Conservation (phyloP, 805 yeast genomes). For the Ogataea saltuana region DNA sequence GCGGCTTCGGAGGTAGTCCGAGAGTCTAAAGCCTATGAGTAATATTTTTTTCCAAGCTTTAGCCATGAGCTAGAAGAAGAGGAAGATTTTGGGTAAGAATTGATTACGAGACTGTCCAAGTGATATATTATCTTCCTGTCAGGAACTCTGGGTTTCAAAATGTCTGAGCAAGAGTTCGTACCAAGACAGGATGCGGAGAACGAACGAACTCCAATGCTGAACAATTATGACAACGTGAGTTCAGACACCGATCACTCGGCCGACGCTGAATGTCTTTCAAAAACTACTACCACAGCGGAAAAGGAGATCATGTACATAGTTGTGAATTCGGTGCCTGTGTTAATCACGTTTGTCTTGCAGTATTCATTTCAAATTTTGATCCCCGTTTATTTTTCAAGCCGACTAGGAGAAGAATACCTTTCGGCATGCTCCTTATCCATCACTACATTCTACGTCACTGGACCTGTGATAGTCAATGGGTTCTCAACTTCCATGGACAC, state of each 20-base stretch:
- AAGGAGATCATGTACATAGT: conserved; percentile 31
- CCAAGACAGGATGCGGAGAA: too few relatives aligned
- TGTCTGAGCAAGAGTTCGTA: too few relatives aligned
- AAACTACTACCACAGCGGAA: conserved; percentile 16
- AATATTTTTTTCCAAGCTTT: too few relatives aligned
- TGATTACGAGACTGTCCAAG: too few relatives aligned
- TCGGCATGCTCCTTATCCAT: conserved; percentile 73
- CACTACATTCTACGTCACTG: conserved; percentile 74
- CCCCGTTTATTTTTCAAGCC: conserved; percentile 69
- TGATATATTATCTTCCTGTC: too few relatives aligned
- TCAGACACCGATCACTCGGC: background rate
- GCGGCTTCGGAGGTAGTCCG: too few relatives aligned
- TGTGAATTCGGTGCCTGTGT: conserved; percentile 52
- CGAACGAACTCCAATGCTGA: background rate
- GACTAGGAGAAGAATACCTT: conserved; percentile 62
- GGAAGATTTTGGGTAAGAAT: too few relatives aligned
- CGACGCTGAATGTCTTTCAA: background rate
- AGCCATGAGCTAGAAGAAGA: too few relatives aligned
- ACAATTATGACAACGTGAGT: background rate
- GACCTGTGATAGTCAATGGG: conserved; percentile 73
- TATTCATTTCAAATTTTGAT: conserved; percentile 72
- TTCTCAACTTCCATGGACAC: conserved; percentile 75
- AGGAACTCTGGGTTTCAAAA: too few relatives aligned
- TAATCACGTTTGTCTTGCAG: conserved; percentile 67
- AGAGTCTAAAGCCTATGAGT: too few relatives aligned